phyloP scores from a whole-genome alignment of 352 stramenopile genomes.

The Pythium biforme region DNA sequence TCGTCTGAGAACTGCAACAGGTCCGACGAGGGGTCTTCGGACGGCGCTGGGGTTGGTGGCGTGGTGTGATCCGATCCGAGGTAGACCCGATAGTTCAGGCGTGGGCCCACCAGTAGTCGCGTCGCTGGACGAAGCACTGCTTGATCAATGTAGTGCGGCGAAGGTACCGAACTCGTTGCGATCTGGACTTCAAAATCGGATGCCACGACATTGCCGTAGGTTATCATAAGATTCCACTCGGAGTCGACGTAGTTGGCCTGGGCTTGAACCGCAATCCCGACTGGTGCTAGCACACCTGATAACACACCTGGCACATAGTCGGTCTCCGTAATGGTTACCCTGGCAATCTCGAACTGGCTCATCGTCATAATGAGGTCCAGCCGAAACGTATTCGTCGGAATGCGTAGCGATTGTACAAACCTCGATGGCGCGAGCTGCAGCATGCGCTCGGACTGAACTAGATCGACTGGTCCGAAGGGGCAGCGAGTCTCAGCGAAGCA shows the following conservation, averaged over 20 bases:
- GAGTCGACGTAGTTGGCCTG: not conserved
- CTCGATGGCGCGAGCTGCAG: slow-evolving; percentile 13
- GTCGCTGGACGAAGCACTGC: not conserved
- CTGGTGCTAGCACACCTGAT: not conserved
- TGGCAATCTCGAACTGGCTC: not conserved
- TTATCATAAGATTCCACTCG: slow-evolving; percentile 15
- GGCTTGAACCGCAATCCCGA: slow-evolving; percentile 2
- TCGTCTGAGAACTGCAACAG: slow-evolving; percentile 2
- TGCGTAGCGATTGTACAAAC: slow-evolving; percentile 13
- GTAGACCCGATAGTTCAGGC: slow-evolving; percentile 1
- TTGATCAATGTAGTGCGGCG: slow-evolving; percentile 3
- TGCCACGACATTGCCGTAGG: slow-evolving; percentile 11
- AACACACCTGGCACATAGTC: not conserved
- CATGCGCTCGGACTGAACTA: slow-evolving; percentile 17
- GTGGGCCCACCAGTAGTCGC: slow-evolving; percentile 3
- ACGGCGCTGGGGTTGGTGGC: not conserved
- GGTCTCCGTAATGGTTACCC: not conserved
- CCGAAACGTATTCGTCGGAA: not conserved
- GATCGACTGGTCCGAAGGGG: slow-evolving; percentile 25
- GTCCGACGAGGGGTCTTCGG: not conserved
- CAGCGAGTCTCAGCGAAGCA: slow-evolving; percentile 14
- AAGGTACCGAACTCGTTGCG: slow-evolving; percentile 8
- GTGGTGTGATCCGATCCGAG: not conserved
- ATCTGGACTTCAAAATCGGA: slow-evolving; percentile 22
- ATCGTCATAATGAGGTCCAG: slow-evolving; percentile 5